Conservation (phyloP, 768 basidiomycete genomes). For the Floccularia luteovirens region DNA sequence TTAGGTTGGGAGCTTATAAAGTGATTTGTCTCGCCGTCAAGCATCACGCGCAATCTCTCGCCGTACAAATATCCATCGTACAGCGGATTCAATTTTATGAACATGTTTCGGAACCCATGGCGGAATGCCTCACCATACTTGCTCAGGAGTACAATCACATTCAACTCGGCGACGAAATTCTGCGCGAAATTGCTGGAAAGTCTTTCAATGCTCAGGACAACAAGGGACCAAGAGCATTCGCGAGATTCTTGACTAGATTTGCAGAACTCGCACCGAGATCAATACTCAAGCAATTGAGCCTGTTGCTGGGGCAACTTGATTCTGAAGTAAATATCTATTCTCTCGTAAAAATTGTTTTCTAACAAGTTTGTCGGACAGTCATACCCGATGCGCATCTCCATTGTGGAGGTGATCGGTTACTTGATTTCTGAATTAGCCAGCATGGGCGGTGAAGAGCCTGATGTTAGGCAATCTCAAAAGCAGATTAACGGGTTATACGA, state of each 20-base stretch:
- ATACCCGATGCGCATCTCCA: slow-evolving; percentile 92
- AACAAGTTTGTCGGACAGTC: slow-evolving; percentile 38
- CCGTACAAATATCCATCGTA: slow-evolving; percentile 85
- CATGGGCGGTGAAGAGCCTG: slow-evolving; percentile 37
- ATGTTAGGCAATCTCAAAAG: slow-evolving; percentile 47
- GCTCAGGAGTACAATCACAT: slow-evolving; percentile 83
- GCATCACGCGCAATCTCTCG: slow-evolving; percentile 75
- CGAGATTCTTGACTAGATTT: slow-evolving; percentile 74
- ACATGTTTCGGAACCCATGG: slow-evolving; percentile 91
- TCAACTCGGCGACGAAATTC: slow-evolving; percentile 85
- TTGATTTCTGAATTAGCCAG: slow-evolving; percentile 77
- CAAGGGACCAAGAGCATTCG: slow-evolving; percentile 83
- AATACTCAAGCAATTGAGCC: slow-evolving; percentile 83
- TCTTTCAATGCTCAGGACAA: slow-evolving; percentile 74
- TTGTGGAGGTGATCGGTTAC: slow-evolving; percentile 84
- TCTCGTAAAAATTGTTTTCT: not conserved
- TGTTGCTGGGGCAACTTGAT: slow-evolving; percentile 81
- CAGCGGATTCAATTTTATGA: slow-evolving; percentile 92
- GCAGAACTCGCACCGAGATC: slow-evolving; percentile 74
- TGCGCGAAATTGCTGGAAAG: slow-evolving; percentile 80
- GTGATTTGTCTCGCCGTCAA: slow-evolving; percentile 91
- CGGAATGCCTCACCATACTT: slow-evolving; percentile 76
- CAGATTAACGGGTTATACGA: slow-evolving; percentile 79
- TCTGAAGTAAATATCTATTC: slow-evolving; percentile 59
- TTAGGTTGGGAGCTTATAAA: slow-evolving; percentile 75